Base-by-base conservation (phyloP, 805 yeast species). In the Candida easanensis region DNA sequence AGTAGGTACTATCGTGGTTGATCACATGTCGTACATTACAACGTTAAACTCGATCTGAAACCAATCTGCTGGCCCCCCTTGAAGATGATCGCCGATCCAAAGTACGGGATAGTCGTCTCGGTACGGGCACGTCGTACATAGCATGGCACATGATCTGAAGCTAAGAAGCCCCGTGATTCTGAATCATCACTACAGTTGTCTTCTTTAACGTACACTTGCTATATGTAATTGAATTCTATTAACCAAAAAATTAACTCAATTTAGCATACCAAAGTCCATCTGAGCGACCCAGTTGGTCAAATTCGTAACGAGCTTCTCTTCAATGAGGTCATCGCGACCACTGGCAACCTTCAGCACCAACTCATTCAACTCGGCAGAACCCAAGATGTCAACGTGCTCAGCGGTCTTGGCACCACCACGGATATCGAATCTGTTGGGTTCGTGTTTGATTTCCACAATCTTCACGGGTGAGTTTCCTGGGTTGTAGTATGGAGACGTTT, bases 381-480 rank as follows among this genome's bases (percentile, higher is more conserved):
- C 99, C 36, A 93, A 70, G 36, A 93, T 90, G 61, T 93, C 99
- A 22, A 93, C 99, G 63, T 93, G 99, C 57, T 93, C 99, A 1
- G 98, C 97, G 1, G 97, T 91, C 61, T 85, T 86, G 10, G 97
- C 95, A 13, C 99, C 99, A 20, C 99, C 99, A 51, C 99, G 76
- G 26, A 93, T 86, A 66, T 93, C 99, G 56, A 86, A 89, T 52
- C 87, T 69, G 58, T 88, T 96, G 0, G 99, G 99, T 60, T 90
- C 95, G 58, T 93, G 97, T 56, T 78, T 76, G 69, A 93, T 84
- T 65, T 93, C 99, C 13, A 91, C 96, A 38, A 89, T 73, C 18
- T 79, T 90, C 17, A 91, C 95, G 16, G 70, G 57, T 2, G 79
- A 65, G 8, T 75, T 73, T 1, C 86, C 95, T 2, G 99, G 99